A percentile compares a stretch with the other conserved stretches of the same genome.
phyloP scores from a whole-genome alignment of 257 asterid species.

The Nicotiana paniculata region DNA sequence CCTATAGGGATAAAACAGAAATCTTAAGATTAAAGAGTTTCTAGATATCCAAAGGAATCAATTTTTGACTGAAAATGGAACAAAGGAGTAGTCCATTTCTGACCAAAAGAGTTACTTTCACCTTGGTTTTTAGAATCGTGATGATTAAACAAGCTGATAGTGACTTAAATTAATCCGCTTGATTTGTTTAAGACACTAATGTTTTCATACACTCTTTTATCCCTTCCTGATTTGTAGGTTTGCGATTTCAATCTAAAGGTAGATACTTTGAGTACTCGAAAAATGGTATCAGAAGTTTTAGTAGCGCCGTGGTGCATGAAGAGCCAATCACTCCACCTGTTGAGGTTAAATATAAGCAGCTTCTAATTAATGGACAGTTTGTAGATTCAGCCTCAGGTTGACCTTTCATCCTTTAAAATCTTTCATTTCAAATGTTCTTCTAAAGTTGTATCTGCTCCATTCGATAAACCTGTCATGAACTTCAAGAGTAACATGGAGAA shows the following conservation, averaged over 20 bases:
- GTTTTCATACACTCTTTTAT: too few relatives aligned
- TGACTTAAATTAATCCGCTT: too few relatives aligned
- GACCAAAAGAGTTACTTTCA: background rate
- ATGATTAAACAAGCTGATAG: background rate
- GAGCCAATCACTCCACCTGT: conserved; percentile 48
- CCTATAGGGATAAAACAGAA: background rate
- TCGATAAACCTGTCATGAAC: too few relatives aligned
- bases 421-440: background rate
- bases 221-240: background rate
- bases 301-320: conserved; percentile 42
- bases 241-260: background rate
- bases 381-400: conserved; percentile 75
- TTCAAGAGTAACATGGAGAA: background rate
- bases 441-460: background rate
- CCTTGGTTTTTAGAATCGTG: background rate
- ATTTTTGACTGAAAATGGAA: too few relatives aligned
- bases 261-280: background rate
- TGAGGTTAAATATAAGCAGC: conserved; percentile 50
- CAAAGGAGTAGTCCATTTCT: background rate
- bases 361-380: conserved; percentile 61
- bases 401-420: background rate
- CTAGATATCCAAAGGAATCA: too few relatives aligned
- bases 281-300: conserved; percentile 23
- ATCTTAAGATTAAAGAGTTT: background rate
- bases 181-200: too few relatives aligned